Evolutionary conservation across 306 rosid species (phyloP).

Genomic region (Argentina anserina): DNA sequence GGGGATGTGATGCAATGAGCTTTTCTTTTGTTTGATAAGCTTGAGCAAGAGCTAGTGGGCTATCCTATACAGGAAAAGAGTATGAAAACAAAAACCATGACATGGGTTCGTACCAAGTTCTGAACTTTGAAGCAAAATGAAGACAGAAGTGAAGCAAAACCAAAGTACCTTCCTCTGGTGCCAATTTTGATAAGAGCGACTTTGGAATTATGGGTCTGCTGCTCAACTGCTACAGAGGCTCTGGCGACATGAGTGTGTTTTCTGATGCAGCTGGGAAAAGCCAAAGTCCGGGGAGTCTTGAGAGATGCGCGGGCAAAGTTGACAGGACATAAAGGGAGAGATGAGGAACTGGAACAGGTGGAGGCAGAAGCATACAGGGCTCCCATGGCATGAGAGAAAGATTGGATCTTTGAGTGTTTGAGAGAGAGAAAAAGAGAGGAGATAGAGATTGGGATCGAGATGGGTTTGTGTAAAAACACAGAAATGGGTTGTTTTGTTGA

Average conservation of each 20-base stretch:
- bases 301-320: conserved; percentile 31
- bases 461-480: too few species aligned
- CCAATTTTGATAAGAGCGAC: conserved; percentile 72
- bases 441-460: not conserved
- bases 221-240: conserved; percentile 68
- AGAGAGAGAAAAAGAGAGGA: not conserved
- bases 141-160: too few species aligned
- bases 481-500: too few species aligned
- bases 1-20: conserved; percentile 67
- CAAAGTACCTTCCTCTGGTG: conserved; percentile 77
- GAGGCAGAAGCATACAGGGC: conserved; percentile 3
- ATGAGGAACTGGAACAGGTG: too few species aligned
- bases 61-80: conserved; percentile 47
- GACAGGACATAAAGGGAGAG: conserved; percentile 11
- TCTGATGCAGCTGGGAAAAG: conserved; percentile 24
- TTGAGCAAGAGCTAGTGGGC: conserved; percentile 92
- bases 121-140: too few species aligned
- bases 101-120: too few species aligned
- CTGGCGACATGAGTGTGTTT: conserved; percentile 24
- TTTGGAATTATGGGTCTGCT: conserved; percentile 33
- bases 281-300: conserved; percentile 26
- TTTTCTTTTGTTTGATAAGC: conserved; percentile 84
- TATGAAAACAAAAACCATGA: too few species aligned
- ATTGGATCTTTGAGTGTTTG: not conserved
- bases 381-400: conserved; percentile 27